Percentiles rank a stretch among this genome's conserved stretches.
Evolutionary conservation across 352 stramenopile genomes (phyloP).

Genomic region (Thalassiosira allenii): DNA sequence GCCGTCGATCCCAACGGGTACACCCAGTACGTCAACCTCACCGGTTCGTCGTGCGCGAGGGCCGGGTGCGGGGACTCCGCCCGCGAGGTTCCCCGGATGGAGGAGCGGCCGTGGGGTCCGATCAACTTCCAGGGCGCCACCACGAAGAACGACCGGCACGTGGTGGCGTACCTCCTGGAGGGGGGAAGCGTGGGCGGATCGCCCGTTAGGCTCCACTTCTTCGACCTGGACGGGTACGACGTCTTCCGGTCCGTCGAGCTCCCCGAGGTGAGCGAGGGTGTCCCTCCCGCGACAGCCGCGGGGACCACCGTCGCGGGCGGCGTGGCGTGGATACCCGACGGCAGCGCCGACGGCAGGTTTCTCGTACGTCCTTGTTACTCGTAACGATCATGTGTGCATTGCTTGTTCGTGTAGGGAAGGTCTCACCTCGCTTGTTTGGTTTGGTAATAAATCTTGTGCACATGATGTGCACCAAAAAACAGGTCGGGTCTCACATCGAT

Average conservation of each 20-base stretch:
- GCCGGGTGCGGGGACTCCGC: not conserved
- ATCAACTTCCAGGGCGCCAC: not conserved
- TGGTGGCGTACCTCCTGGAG: not conserved
- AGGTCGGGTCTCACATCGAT: constrained; percentile 6
- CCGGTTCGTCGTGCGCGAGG: not conserved
- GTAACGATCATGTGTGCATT: too few species aligned
- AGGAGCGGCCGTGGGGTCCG: not conserved
- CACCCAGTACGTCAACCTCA: constrained; percentile 4
- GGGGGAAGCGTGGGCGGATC: not conserved
- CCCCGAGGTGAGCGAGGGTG: not conserved
- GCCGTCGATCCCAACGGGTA: not conserved
- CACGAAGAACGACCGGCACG: not conserved
- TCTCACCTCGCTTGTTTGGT: too few species aligned
- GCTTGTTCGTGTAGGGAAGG: too few species aligned
- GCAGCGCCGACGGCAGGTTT: not conserved
- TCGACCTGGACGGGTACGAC: constrained; percentile 2
- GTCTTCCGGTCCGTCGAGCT: not conserved
- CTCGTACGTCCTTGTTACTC: too few species aligned
- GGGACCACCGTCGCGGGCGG: not conserved
- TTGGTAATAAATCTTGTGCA: too few species aligned
- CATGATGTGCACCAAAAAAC: too few species aligned
- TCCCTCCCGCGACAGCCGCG: too few species aligned
- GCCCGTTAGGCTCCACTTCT: not conserved
- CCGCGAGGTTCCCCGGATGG: not conserved
- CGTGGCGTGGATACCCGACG: not conserved